A percentile compares a stretch with the other conserved stretches of the same genome.
These are phyloP conservation scores for Didymella segeticola DNA, from an alignment of 2,329 filamentous ascomycete genomes.

Conservation along the genomic window DNA sequence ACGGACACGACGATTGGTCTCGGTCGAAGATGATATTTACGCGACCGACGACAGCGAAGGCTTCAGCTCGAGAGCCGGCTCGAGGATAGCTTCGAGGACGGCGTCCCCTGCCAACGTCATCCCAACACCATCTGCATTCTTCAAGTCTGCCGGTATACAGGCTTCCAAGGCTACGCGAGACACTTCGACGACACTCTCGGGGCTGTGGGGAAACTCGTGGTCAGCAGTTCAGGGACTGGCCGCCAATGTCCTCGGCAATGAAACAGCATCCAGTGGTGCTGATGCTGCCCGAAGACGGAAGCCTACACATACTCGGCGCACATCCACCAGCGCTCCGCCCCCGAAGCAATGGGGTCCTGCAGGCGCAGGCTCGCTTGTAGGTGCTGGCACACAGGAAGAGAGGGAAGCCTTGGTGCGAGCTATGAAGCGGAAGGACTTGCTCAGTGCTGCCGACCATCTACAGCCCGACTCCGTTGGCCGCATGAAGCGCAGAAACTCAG, in stretches of 20 bases:
- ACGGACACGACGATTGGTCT: slow-evolving; percentile 56
- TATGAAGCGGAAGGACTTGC: slow-evolving; percentile 58
- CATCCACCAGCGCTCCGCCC: slow-evolving; percentile 46
- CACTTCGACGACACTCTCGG: slow-evolving; percentile 47
- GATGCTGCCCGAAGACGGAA: slow-evolving; percentile 36
- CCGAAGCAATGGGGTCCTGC: slow-evolving; percentile 58
- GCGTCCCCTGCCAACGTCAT: slow-evolving; percentile 43
- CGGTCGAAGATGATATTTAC: slow-evolving; percentile 55
- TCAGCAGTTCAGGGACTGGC: slow-evolving; percentile 57
- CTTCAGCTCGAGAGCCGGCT: slow-evolving; percentile 50
- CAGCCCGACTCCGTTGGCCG: slow-evolving; percentile 55
- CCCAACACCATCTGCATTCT: slow-evolving; percentile 38
- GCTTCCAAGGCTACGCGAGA: slow-evolving; percentile 29
- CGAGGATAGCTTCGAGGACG: slow-evolving; percentile 47
- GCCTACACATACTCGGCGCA: slow-evolving; percentile 40
- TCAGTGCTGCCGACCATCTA: slow-evolving; percentile 51
- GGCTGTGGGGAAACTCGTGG: slow-evolving; percentile 58
- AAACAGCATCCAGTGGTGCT: slow-evolving; percentile 32
- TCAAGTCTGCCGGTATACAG: slow-evolving; percentile 31
- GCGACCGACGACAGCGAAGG: slow-evolving; percentile 41
- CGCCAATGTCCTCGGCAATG: slow-evolving; percentile 56
- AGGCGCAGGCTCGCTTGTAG: slow-evolving; percentile 48
- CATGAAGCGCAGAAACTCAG: slow-evolving; percentile 72
- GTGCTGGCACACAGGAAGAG: slow-evolving; percentile 55
- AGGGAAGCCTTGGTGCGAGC: slow-evolving; percentile 55